Percentiles rank a stretch among this genome's conserved stretches.
Conservation (phyloP, 2,329 filamentous ascomycete genomes). For the Cryphonectria japonica region DNA sequence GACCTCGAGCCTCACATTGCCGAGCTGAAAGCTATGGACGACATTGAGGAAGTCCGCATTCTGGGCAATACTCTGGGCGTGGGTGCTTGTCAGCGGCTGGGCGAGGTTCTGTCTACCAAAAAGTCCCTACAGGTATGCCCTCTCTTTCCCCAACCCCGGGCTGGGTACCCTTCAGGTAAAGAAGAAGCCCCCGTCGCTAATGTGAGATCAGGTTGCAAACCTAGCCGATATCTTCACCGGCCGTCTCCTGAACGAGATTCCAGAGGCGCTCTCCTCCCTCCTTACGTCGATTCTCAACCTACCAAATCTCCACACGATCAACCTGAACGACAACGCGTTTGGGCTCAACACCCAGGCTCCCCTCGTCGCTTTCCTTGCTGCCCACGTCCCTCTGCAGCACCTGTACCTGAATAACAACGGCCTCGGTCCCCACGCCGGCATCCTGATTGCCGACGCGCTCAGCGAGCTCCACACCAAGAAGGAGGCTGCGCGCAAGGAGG, state of each 20-base stretch:
- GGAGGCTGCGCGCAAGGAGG: slow-evolving; percentile 71
- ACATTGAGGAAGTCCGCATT: slow-evolving; percentile 84
- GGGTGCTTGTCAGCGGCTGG: slow-evolving; percentile 82
- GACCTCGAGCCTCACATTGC: slow-evolving; percentile 86
- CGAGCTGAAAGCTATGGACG: slow-evolving; percentile 69
- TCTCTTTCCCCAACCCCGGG: slow-evolving; percentile 5
- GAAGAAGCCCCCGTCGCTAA: neutral
- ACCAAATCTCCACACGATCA: slow-evolving; percentile 84
- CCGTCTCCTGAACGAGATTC: slow-evolving; percentile 90
- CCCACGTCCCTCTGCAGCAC: slow-evolving; percentile 88
- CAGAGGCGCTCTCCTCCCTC: slow-evolving; percentile 81
- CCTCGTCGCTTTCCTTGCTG: slow-evolving; percentile 86
- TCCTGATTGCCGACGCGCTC: slow-evolving; percentile 85
- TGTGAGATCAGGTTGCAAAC: slow-evolving; percentile 67
- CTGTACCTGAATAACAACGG: slow-evolving; percentile 99
- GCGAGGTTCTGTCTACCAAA: slow-evolving; percentile 82
- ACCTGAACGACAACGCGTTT: slow-evolving; percentile 97
- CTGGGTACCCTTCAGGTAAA: slow-evolving; percentile 8
- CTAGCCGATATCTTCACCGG: slow-evolving; percentile 98
- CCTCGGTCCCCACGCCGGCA: slow-evolving; percentile 87
- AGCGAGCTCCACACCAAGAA: slow-evolving; percentile 83
- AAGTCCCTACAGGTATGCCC: slow-evolving; percentile 71
- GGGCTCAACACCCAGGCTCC: slow-evolving; percentile 93
- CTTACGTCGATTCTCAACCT: slow-evolving; percentile 86
- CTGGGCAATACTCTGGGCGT: slow-evolving; percentile 93